Evolutionary conservation across 495 filamentous ascomycete genomes (phyloP).

Genomic region (Daldinia childiae): DNA sequence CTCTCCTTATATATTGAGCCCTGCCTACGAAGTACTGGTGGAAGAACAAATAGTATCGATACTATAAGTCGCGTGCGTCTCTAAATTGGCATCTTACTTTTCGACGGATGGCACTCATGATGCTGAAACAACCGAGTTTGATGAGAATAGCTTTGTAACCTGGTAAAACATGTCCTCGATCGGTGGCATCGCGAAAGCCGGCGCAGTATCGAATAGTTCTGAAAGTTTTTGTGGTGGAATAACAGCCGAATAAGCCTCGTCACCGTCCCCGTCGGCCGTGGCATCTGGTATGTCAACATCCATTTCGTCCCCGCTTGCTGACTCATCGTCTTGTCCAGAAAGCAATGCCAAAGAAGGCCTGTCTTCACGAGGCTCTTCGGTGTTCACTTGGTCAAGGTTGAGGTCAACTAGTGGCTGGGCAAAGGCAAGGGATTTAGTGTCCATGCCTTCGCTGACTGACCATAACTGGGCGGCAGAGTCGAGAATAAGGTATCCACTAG

Average conservation of each 20-base stretch:
- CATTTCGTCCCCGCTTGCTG: constrained; percentile 55
- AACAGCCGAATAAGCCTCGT: constrained; percentile 58
- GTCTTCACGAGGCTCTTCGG: constrained; percentile 28
- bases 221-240: constrained; percentile 73
- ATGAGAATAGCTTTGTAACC: constrained; percentile 68
- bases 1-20: neutral
- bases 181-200: constrained; percentile 79
- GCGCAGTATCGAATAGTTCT: constrained; percentile 76
- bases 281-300: constrained; percentile 48
- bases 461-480: constrained; percentile 68
- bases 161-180: constrained; percentile 80
- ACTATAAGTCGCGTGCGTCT: neutral
- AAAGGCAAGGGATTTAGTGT: constrained; percentile 54
- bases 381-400: constrained; percentile 50
- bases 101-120: neutral
- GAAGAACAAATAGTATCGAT: neutral
- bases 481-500: constrained; percentile 68
- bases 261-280: constrained; percentile 50
- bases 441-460: constrained; percentile 60
- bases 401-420: constrained; percentile 61
- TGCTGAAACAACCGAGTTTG: constrained; percentile 50
- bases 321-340: constrained; percentile 58
- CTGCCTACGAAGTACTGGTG: neutral
- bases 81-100: neutral
- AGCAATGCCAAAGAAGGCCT: constrained; percentile 32